Evolutionary conservation across 257 asterid species (phyloP), one percentile per base, ranked within the genome.

Genomic region (Lycium barbarum): DNA sequence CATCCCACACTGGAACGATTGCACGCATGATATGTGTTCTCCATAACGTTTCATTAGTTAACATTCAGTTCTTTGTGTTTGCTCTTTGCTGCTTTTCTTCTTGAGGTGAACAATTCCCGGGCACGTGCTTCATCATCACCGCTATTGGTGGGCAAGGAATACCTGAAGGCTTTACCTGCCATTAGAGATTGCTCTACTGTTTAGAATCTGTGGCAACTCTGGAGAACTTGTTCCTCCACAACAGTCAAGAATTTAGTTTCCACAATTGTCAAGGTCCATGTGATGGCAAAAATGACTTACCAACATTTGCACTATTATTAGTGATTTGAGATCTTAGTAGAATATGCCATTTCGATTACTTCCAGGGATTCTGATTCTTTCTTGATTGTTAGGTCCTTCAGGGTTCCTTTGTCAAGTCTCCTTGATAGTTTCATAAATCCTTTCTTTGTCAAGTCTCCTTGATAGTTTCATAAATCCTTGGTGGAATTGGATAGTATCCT

Each of bases 151-250:
- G 53, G 20, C 79, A 70, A 70, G 17, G 79, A 70, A 70, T 70
- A 54, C 26, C 33, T 70, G 79, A 40, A 70, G 79, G 79, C 79
- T 70, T 55, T 40, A 70, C 54, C 20, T 71, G 79, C 79, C 79
- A 40, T 71, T 71, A 20, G 35, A 71, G 55, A 71, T 71, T n/a
- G 79, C 35, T 71, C 79, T 40, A 17, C 79, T 40, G 35, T 40
- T 63, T 71, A 20, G 49, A 9, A 72, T 43, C n/a, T 73, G 40
- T 45, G 17, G 40, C 80, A 20, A 47, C 80, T 45, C 58, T 45
- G 58, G 18, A 71, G 55, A 17, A 72, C 80, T 73, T 73, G n/a
- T 73, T 45, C 80, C 57, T 45, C 35, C 35, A 20, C 36, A 61
- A 9, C 36, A 20, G 15, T 61, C 33, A 9, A 61, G 67, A 61